phyloP scores from a whole-genome alignment of 257 asterid species.

The Salvia miltiorrhiza region DNA sequence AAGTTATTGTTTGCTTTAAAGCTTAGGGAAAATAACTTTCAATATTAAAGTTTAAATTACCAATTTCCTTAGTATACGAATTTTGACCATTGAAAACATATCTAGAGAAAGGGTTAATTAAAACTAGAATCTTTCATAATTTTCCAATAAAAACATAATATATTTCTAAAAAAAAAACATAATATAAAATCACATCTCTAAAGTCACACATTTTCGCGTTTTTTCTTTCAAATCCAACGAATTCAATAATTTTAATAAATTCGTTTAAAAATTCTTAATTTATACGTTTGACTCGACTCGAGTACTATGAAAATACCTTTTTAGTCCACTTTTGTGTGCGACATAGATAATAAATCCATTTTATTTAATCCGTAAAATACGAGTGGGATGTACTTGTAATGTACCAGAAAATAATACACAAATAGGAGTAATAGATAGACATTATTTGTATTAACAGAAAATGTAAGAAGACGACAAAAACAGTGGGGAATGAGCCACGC shows the following conservation, averaged over 20 bases:
- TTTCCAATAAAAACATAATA: too few relatives aligned
- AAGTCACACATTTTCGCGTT: background rate
- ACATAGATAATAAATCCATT: background rate
- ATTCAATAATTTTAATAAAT: background rate
- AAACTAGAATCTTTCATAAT: too few relatives aligned
- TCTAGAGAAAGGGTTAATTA: too few relatives aligned
- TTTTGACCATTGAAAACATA: too few relatives aligned
- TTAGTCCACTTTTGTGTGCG: background rate
- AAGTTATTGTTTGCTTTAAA: background rate
- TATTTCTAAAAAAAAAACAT: too few relatives aligned
- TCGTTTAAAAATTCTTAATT: background rate
- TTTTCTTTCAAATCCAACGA: background rate
- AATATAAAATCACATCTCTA: background rate
- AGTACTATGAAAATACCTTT: background rate
- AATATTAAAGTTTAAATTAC: background rate
- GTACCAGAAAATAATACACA: conserved; percentile 12
- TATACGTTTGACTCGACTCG: background rate
- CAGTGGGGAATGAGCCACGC: background rate
- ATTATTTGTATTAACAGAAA: background rate
- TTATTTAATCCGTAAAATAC: conserved; percentile 8
- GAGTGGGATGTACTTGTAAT: conserved; percentile 15
- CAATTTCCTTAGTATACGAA: too few relatives aligned
- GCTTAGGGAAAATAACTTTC: background rate
- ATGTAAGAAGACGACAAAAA: conserved; percentile 11
- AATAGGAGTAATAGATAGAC: background rate